These are phyloP conservation scores for Gossypium schwendimanii DNA, from an alignment of 441 rosid species.

Conservation along the genomic window DNA sequence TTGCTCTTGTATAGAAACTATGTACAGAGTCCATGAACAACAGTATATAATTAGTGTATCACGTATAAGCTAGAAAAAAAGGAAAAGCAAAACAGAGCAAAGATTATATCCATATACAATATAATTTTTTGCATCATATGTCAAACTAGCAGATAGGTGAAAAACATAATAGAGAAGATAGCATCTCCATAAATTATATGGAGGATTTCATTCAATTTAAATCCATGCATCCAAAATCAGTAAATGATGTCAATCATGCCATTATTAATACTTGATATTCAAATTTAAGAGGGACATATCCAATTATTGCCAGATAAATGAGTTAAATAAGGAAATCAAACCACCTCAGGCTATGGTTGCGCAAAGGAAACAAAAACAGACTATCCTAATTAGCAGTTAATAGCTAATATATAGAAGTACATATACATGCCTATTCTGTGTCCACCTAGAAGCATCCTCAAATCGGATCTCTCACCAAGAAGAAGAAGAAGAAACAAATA, in stretches of 20 bases:
- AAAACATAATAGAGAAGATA: background rate
- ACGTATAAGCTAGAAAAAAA: slow-evolving; percentile 7
- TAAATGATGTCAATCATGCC: background rate
- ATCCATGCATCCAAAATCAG: background rate
- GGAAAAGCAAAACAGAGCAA: slow-evolving; percentile 1
- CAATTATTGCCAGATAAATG: background rate
- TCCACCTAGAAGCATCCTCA: background rate
- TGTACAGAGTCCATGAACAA: slow-evolving; percentile 13
- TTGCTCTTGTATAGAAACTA: slow-evolving; percentile 38
- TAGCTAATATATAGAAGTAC: background rate
- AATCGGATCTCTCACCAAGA: background rate
- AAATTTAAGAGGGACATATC: background rate
- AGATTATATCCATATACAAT: slow-evolving; percentile 8
- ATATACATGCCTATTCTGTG: background rate
- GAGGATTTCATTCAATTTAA: background rate
- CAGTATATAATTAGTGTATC: background rate
- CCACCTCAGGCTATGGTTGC: background rate
- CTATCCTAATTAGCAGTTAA: background rate
- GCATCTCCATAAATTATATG: background rate
- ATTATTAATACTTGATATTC: background rate
- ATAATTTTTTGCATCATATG: slow-evolving; percentile 21
- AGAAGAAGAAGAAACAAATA: background rate
- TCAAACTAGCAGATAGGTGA: slow-evolving; percentile 14
- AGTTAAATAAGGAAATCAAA: background rate
- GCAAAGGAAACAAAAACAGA: background rate